Evolutionary conservation across 495 filamentous ascomycete genomes (phyloP).

Genomic region (Amphirosellinia nigrospora): DNA sequence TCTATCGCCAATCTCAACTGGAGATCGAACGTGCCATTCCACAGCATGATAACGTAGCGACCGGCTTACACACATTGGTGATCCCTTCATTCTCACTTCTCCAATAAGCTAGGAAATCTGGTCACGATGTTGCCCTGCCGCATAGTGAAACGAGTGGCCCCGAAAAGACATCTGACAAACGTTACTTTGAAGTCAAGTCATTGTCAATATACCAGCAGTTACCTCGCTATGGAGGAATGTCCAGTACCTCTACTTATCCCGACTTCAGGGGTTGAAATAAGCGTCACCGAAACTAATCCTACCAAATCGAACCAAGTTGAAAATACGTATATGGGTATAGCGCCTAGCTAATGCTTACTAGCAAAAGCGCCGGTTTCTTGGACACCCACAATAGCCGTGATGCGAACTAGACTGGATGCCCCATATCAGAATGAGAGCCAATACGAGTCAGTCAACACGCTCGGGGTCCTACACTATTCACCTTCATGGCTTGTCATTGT

Average conservation of each 20-base stretch:
- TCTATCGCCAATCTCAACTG: background rate
- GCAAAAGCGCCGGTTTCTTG: constrained; percentile 3
- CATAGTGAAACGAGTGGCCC: background rate
- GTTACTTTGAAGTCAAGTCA: background rate
- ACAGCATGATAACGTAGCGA: background rate
- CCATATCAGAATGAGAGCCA: background rate
- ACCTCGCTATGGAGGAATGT: background rate
- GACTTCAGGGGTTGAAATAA: background rate
- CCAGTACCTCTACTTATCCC: constrained; percentile 7
- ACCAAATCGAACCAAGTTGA: background rate
- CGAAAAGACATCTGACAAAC: background rate
- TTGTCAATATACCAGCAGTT: constrained; percentile 14
- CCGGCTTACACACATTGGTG: background rate
- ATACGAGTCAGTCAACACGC: too few relatives aligned
- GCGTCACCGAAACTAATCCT: background rate
- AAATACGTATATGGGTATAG: background rate
- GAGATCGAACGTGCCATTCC: background rate
- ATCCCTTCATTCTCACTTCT: background rate
- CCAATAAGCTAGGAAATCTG: background rate
- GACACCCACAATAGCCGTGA: background rate
- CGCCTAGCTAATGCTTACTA: constrained; percentile 4
- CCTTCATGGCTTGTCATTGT: background rate
- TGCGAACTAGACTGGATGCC: background rate
- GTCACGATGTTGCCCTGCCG: background rate
- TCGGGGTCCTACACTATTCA: background rate